Base-by-base conservation (phyloP, 305 asterid genomes). In the Fraxinus paxiana region DNA sequence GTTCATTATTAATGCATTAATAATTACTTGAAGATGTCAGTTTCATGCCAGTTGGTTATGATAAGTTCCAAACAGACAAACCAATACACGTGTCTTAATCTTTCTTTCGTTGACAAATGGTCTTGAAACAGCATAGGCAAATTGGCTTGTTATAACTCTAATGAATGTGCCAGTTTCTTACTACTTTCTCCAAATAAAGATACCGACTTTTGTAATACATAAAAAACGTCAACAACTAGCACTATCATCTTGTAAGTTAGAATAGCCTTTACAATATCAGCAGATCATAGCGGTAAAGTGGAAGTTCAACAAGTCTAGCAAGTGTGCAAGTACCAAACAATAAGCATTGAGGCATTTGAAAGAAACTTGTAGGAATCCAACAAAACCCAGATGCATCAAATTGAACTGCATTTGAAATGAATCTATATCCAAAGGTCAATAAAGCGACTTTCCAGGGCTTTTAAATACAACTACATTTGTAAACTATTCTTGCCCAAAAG, bases 181-280 rank as follows among this genome's bases (percentile, higher is more conserved):
- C 48, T 56, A 76, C 4, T 71, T 51, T 34, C 79, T 43, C 18
- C 61, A 78, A 72, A 69, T 69, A 79, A 24, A 38, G 81, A 70
- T 51, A 48, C 43, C 41, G 22, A 38, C 76, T 80, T 81, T 54
- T 22, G 71, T 41, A 67, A 71, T 20, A 33, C 28, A 73, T 46
- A 73, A 4, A 33, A 70, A 65, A 65, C 2, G 12, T 24, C 51
- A 80, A 24, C 75, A 70, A 26, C 28, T 59, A n/a, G 54, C 78
- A 48, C 67, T 24, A 43, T 76, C 74, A 76, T 33, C 71, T 77
- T 22, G 72, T 35, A 34, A 4, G 56, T 35, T 48, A 48, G 54
- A 84, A 74, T 65, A 33, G 48, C 31, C 73, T 70, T 31, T 33
- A 71, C 26, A 33, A 15, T 31, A 71, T 71, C 48, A 54, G 37